phyloP scores from a whole-genome alignment of 352 stramenopile species.

The Globisporangium alternatum region DNA sequence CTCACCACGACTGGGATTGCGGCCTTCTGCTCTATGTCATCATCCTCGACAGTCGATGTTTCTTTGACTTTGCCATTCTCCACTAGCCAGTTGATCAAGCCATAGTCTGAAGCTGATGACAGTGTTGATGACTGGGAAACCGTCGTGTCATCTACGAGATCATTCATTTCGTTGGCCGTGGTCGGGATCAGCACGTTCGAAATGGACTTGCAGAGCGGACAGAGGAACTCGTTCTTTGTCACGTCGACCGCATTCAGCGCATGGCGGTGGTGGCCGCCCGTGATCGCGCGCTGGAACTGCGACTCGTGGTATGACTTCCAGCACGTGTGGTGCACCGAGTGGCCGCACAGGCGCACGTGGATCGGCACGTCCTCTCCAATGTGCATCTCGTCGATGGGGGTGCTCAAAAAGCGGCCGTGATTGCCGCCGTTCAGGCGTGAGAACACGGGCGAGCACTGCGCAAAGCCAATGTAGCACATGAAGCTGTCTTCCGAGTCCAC shows the following conservation, averaged over 20 bases:
- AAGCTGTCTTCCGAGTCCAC: slow-evolving; percentile 75
- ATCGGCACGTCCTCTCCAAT: slow-evolving; percentile 77
- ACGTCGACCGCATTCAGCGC: slow-evolving; percentile 93
- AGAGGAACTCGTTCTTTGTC: slow-evolving; percentile 96
- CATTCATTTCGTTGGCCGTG: slow-evolving; percentile 48
- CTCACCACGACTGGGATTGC: not conserved
- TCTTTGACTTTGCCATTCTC: slow-evolving; percentile 21
- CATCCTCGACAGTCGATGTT: not conserved
- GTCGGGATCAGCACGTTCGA: slow-evolving; percentile 95
- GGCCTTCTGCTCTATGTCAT: slow-evolving; percentile 30
- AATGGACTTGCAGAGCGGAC: slow-evolving; percentile 96
- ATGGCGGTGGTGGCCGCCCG: slow-evolving; percentile 91
- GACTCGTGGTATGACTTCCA: slow-evolving; percentile 95
- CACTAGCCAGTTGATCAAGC: slow-evolving; percentile 51
- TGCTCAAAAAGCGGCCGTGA: slow-evolving; percentile 54
- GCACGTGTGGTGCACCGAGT: slow-evolving; percentile 94
- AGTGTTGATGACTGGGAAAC: not conserved
- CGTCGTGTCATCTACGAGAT: not conserved
- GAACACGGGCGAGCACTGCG: slow-evolving; percentile 73
- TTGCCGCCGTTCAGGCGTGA: slow-evolving; percentile 64
- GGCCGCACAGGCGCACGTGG: slow-evolving; percentile 88
- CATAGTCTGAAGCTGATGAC: slow-evolving; percentile 19
- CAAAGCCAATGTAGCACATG: slow-evolving; percentile 87
- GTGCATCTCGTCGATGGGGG: slow-evolving; percentile 86
- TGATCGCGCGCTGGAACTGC: slow-evolving; percentile 91